Conservation (phyloP, 2,329 filamentous ascomycete species). For the Venturia effusa region DNA sequence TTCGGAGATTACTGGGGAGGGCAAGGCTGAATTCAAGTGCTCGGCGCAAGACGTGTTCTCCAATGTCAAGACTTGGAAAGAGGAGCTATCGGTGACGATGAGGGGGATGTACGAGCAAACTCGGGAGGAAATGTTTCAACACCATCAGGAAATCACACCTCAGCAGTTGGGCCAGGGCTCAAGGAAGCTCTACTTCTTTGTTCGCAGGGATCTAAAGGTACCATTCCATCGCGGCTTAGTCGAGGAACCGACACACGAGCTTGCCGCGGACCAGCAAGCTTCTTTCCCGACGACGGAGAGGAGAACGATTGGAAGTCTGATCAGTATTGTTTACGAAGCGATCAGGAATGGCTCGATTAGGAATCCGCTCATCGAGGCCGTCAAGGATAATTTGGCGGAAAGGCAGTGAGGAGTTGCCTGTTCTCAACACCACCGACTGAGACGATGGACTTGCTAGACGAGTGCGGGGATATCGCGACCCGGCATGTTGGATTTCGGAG, state of each 20-base stretch:
- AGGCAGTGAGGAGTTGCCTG: background rate
- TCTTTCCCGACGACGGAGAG: background rate
- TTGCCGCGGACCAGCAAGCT: background rate
- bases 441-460: background rate
- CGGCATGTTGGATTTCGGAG: background rate
- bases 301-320: slow-evolving; percentile 15
- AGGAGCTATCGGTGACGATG: background rate
- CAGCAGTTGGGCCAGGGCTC: slow-evolving; percentile 23
- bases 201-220: slow-evolving; percentile 24
- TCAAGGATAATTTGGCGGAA: background rate
- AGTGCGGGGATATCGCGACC: background rate
- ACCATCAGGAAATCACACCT: slow-evolving; percentile 11
- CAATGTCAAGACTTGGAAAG: slow-evolving; percentile 1
- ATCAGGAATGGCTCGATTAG: slow-evolving; percentile 14
- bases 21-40: background rate
- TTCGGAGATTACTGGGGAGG: background rate
- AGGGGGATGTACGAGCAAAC: background rate
- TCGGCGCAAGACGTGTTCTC: background rate
- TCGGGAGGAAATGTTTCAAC: slow-evolving; percentile 11
- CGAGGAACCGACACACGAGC: slow-evolving; percentile 15
- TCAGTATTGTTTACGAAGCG: slow-evolving; percentile 18
- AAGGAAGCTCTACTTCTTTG: slow-evolving; percentile 24
- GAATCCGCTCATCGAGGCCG: background rate
- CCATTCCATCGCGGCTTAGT: slow-evolving; percentile 18
- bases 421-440: background rate